Evolutionary conservation across 441 rosid genomes (phyloP), one percentile per base, ranked within the genome.

Genomic region (Brassica hybrid): DNA sequence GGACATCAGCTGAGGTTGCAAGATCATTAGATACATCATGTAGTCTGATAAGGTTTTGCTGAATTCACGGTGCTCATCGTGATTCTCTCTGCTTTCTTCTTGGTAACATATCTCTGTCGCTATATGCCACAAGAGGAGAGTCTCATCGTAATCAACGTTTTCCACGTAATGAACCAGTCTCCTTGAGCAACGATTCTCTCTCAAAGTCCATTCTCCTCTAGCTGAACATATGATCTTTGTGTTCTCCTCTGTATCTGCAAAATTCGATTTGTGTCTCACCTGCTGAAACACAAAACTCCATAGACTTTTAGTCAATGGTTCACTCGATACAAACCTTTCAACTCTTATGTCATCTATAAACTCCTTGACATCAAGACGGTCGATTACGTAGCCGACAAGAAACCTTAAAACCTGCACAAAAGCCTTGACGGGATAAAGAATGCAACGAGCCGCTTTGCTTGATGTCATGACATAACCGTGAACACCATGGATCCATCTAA

Each of bases 101-200:
- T 76, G 63, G 80, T 78, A 87, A 73, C 81, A 69, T 13, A 85
- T 76, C 43, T 87, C 93, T 3, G 89, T 85, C 14, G 89, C 86
- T n/a, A 87, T 60, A 56, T 86, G 93, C 89, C 91, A 87, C 13
- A 87, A 9, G 9, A 89, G 67, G 7, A 89, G 76, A 80, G 84
- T 82, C 75, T 89, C 80, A 11, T 57, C 61, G 61, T 57, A 57
- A 9, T 57, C 61, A 18, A 57, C 27, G 13, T 57, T 57, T 57
- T 57, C 61, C 12, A 57, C 61, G 13, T 57, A 57, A 18, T 57
- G 61, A 8, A 57, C 3, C 27, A 57, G 61, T 57, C 6, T 57
- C 61, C 12, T 57, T 9, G 61, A 57, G 61, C 61, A 57, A 3
- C 61, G 12, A 9, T 10, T 57, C 25, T 57, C 61, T 8, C 61